Conservation (phyloP, 331 rosid species). For the Dryas integrifolia region DNA sequence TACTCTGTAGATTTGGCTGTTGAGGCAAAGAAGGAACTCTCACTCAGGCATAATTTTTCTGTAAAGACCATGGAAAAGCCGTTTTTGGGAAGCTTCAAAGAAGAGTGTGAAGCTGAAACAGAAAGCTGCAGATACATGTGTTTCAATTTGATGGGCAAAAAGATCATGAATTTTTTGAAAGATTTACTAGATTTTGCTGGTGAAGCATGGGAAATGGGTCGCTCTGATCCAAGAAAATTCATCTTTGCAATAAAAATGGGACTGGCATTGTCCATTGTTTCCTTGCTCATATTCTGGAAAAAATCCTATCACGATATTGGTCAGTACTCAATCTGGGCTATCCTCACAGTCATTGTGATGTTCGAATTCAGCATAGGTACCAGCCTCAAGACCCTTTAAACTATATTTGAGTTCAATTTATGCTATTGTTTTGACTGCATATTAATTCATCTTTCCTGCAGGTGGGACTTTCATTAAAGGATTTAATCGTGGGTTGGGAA, state of each 20-base stretch:
- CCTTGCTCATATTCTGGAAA: conserved; percentile 32
- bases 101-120: neutral
- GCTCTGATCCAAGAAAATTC: conserved; percentile 32
- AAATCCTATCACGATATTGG: conserved; percentile 19
- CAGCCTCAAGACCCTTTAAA: neutral
- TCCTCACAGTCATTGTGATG: conserved; percentile 37
- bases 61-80: conserved; percentile 23
- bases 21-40: neutral
- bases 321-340: conserved; percentile 36
- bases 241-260: conserved; percentile 35
- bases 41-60: neutral
- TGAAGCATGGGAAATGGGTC: conserved; percentile 32
- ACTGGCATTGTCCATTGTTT: conserved; percentile 27
- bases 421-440: too few relatives aligned
- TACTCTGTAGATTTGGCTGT: neutral
- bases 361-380: conserved; percentile 36
- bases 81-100: conserved; percentile 13
- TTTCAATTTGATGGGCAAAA: conserved; percentile 1
- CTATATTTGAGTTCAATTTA: neutral
- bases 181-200: conserved; percentile 9
- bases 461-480: conserved; percentile 37
- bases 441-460: neutral
- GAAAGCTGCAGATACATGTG: neutral
- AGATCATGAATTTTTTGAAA: conserved; percentile 3
- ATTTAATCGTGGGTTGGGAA: conserved; percentile 31